phyloP scores from a whole-genome alignment of 768 basidiomycete genomes.

The Leccinum subgranulosum region DNA sequence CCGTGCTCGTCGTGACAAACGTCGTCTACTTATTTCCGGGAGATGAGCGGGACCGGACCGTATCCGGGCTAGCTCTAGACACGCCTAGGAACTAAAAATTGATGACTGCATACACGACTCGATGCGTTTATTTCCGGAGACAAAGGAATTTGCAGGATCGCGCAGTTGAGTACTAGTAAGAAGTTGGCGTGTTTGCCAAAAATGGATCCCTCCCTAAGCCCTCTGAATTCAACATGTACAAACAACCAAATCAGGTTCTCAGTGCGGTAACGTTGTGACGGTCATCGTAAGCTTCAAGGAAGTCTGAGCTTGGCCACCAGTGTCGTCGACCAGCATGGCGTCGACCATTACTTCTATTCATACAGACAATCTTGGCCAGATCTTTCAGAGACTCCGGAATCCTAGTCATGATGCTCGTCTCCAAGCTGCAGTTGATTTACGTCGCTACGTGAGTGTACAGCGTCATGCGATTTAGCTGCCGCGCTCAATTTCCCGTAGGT shows the following conservation, averaged over 20 bases:
- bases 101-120: background rate
- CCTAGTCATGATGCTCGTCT: constrained; percentile 61
- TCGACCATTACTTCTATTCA: constrained; percentile 55
- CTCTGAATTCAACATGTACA: constrained; percentile 29
- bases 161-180: background rate
- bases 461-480: constrained; percentile 7
- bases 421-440: constrained; percentile 68
- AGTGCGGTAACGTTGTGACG: constrained; percentile 1
- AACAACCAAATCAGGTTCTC: constrained; percentile 22
- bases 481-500: constrained; percentile 46
- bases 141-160: background rate
- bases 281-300: constrained; percentile 9
- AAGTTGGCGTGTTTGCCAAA: constrained; percentile 6
- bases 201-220: background rate
- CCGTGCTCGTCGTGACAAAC: background rate
- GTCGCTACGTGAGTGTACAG: constrained; percentile 60
- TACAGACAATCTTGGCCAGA: constrained; percentile 58
- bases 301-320: background rate
- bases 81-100: background rate
- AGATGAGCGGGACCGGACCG: background rate
- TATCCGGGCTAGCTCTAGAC: background rate
- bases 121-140: background rate
- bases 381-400: constrained; percentile 65
- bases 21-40: background rate
- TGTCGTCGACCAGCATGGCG: constrained; percentile 48